Percentiles rank a stretch among this genome's conserved stretches.
phyloP scores from a whole-genome alignment of 495 filamentous ascomycete species.

The Penicillium tannophilum region DNA sequence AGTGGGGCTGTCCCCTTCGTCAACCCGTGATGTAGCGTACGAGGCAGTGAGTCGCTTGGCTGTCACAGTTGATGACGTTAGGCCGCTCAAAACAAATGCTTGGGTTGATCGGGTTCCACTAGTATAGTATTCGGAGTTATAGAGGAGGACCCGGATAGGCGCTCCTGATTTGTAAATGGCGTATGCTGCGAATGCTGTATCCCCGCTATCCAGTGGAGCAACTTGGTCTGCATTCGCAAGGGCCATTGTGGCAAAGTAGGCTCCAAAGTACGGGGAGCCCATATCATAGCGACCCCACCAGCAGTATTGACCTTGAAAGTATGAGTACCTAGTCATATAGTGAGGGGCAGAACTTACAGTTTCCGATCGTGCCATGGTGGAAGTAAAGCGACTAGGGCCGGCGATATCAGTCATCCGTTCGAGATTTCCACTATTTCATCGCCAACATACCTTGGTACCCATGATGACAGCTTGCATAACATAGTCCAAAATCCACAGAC shows the following conservation, averaged over 20 bases:
- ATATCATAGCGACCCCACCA: slow-evolving; percentile 60
- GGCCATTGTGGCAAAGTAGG: slow-evolving; percentile 55
- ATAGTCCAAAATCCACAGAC: slow-evolving; percentile 64
- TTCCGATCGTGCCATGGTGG: slow-evolving; percentile 64
- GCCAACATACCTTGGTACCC: slow-evolving; percentile 32
- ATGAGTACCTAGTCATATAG: not conserved
- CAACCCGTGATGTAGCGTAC: slow-evolving; percentile 50
- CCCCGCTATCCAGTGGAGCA: slow-evolving; percentile 52
- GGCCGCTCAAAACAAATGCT: slow-evolving; percentile 48
- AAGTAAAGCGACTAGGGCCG: slow-evolving; percentile 46
- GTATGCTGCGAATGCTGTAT: slow-evolving; percentile 53
- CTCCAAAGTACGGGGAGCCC: slow-evolving; percentile 61
- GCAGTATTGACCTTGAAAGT: slow-evolving; percentile 52
- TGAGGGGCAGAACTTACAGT: slow-evolving; percentile 33
- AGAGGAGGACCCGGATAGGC: slow-evolving; percentile 49
- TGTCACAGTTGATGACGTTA: slow-evolving; percentile 38
- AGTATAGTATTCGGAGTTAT: slow-evolving; percentile 61
- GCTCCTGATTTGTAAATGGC: slow-evolving; percentile 47
- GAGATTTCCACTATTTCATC: not conserved
- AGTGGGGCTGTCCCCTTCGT: slow-evolving; percentile 46
- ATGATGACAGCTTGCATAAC: slow-evolving; percentile 52
- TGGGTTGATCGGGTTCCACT: slow-evolving; percentile 48
- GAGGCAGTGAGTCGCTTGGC: slow-evolving; percentile 58
- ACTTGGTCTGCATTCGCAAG: slow-evolving; percentile 54
- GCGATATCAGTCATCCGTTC: not conserved